Evolutionary conservation across 2,329 filamentous ascomycete genomes (phyloP), one percentile per base, ranked within the genome.

Genomic region (Diaporthe australafricana): DNA sequence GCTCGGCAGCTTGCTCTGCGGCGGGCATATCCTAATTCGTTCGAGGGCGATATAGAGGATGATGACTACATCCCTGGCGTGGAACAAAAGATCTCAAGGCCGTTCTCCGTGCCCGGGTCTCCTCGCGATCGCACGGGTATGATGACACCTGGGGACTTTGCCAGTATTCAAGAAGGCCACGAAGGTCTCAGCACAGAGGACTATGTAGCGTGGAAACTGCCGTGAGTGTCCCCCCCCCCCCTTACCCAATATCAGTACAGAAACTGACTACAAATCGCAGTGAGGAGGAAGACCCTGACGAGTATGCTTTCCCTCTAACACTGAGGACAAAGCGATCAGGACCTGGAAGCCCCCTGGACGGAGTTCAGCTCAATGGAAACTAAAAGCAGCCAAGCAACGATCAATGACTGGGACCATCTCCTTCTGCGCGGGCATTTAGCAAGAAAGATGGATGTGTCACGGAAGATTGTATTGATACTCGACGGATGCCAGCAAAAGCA

Each of bases 91-190:
- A 95, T 99, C 79, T 96, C 95, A 14, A 89, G 96, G 62, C 96
- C 96, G 9, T 91, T 98, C 83, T 98, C 95, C 3, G 95, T 97
- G 65, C 96, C 96, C 2, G 96, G 96, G 11, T 98, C 95, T 22
- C 96, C 96, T 12, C 89, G 95, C 74, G 95, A 98, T 80, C 90
- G 95, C 42, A 92, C 92, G 53, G 96, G 96, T 68, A 98, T 98
- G 95, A 98, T 99, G 96, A 99, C 96, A 0, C 96, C 96, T 9
- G 96, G 96, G 57, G 96, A 99, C 82, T 98, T 98, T 87, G 96
- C 95, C 35, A 98, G 94, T 77, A 86, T 99, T 70, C 96, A 98
- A 83, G 96, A 99, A 83, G 94, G 95, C 55, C 92, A 93, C 53
- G 96, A 99, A 82, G 95, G 96, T 1, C 84, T 99, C 77, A 96